These are phyloP conservation scores for Penicillium maclennaniae DNA, from an alignment of 495 filamentous ascomycete species.

Conservation along the genomic window DNA sequence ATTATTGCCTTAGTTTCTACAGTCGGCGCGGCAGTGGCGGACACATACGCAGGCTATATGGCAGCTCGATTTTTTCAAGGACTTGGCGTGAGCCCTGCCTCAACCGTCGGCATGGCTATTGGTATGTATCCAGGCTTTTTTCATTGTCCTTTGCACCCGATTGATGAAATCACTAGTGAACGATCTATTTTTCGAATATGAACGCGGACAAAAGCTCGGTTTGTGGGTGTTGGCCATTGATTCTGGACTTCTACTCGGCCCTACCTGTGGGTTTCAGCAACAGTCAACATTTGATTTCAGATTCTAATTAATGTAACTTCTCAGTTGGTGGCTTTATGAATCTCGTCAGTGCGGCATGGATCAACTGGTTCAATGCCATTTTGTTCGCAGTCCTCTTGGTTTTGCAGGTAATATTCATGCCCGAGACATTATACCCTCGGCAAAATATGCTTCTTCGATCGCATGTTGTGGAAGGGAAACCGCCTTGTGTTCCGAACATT, in stretches of 20 bases:
- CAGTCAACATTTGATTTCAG: neutral
- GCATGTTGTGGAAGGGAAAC: neutral
- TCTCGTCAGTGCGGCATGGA: slow-evolving; percentile 49
- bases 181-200: slow-evolving; percentile 57
- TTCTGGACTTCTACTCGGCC: slow-evolving; percentile 53
- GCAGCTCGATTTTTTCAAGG: slow-evolving; percentile 60
- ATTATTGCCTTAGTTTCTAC: slow-evolving; percentile 51
- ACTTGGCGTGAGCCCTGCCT: slow-evolving; percentile 54
- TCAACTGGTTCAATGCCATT: slow-evolving; percentile 58
- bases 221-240: slow-evolving; percentile 60
- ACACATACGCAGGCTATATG: slow-evolving; percentile 52
- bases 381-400: slow-evolving; percentile 50
- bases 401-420: slow-evolving; percentile 51
- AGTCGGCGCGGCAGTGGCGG: slow-evolving; percentile 47
- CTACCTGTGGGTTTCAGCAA: slow-evolving; percentile 27
- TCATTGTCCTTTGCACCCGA: neutral
- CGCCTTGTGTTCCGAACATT: slow-evolving; percentile 10
- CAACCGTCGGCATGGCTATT: slow-evolving; percentile 58
- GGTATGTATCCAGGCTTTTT: slow-evolving; percentile 24
- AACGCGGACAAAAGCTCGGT: slow-evolving; percentile 59
- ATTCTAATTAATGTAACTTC: neutral
- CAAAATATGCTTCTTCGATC: slow-evolving; percentile 25
- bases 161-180: slow-evolving; percentile 21
- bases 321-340: slow-evolving; percentile 55
- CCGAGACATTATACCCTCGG: slow-evolving; percentile 60